Base-by-base conservation (phyloP, 2,329 filamentous ascomycete genomes). In the Teratosphaeria zuluensis region DNA sequence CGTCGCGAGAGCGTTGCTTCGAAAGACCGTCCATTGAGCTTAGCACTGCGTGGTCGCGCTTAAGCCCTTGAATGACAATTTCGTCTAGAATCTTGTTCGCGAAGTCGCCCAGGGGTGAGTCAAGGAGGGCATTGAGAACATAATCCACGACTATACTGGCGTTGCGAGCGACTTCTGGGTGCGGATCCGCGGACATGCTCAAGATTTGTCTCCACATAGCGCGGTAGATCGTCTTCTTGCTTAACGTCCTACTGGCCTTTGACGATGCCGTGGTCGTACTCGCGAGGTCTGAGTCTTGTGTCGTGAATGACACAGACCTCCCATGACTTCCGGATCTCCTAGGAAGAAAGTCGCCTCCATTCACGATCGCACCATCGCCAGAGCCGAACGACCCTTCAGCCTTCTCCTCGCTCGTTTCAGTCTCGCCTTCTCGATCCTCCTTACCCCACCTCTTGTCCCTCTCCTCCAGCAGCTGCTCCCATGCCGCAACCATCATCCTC, bases 181-280 rank as follows among this genome's bases (percentile, higher is more conserved):
- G 92, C 48, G 94, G 92, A 70, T 99, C 94, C 19, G 95, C 90
- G 52, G 90, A 92, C 72, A 97, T 81, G 62, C 95, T 89, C 60
- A 96, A 78, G 51, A 95, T 81, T 68, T 96, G 89, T 72, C 95
- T 94, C 94, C 94, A 99, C 62, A 95, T 88, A 0, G 92, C 89
- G 32, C 92, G 88, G 72, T 95, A 96, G 19, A 96, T 89, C 0
- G 91, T 96, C 69, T 95, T 94, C 63, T 89, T 86, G 12, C 92
- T 90, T 11, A 64, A 56, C 12, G 76, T 11, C 79, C 80, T 60
- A 80, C 57, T 74, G 28, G 61, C 59, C 54, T 56, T 61, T 4
- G 42, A 21, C n/a, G n/a, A 51, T 14, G 16, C 35, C n/a, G 32
- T 14, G 5, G 56, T n/a, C 11, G 56, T 35, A 8, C 31, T 19